Evolutionary conservation across 169 alveolate species (phyloP).

Genomic region (Eimeria brunetti): DNA sequence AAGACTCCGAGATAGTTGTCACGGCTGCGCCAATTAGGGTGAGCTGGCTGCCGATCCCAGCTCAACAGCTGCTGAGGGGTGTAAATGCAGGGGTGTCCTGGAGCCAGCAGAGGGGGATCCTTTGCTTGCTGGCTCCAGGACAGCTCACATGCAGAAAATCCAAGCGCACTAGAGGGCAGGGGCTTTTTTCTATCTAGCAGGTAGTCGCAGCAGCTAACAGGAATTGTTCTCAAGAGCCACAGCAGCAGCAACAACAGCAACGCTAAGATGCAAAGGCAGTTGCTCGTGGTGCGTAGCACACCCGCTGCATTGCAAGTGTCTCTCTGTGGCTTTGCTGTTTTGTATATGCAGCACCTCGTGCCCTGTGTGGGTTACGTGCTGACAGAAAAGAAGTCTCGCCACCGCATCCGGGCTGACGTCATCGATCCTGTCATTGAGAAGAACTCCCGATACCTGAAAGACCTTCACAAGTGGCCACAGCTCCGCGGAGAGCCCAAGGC

Average conservation of each 20-base stretch:
- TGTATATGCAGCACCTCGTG: conserved; percentile 85
- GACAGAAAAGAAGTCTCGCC: conserved; percentile 83
- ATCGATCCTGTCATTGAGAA: conserved; percentile 81
- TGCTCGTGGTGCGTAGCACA: neutral
- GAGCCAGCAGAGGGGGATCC: no score
- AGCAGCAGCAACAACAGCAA: neutral
- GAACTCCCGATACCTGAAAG: conserved; percentile 77
- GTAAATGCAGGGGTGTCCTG: neutral
- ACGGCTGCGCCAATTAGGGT: conserved; percentile 79
- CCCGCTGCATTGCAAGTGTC: neutral
- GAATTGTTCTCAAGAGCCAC: neutral
- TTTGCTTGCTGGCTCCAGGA: neutral
- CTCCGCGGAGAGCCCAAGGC: conserved; percentile 78
- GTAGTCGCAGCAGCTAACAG: neutral
- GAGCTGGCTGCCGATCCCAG: neutral
- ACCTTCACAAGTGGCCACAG: conserved; percentile 65
- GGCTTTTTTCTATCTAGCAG: neutral
- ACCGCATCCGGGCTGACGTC: conserved; percentile 82
- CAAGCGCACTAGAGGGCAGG: neutral
- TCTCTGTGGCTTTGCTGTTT: neutral
- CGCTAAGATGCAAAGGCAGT: neutral
- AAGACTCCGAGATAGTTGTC: conserved; percentile 39
- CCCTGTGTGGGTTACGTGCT: conserved; percentile 92
- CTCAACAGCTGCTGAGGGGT: neutral
- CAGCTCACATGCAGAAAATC: neutral